A percentile compares a stretch with the other conserved stretches of the same genome.
phyloP scores from a whole-genome alignment of 306 rosid genomes.

The Astragalus glycyphyllos region DNA sequence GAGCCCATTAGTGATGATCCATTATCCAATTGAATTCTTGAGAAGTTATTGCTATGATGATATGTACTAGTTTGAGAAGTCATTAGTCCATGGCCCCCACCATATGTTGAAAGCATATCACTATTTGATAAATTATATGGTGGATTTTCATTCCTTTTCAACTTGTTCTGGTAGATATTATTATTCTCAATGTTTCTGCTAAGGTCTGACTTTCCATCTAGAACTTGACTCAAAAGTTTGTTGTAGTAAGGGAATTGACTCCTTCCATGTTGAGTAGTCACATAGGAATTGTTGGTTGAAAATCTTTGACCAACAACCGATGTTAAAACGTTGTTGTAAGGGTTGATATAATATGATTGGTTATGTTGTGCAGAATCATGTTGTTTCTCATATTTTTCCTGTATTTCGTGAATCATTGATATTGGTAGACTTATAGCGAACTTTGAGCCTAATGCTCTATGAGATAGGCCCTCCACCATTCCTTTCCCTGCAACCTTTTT shows the following conservation, averaged over 20 bases:
- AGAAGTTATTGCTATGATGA: background rate
- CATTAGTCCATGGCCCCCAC: slow-evolving; percentile 16
- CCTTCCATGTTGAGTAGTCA: slow-evolving; percentile 4
- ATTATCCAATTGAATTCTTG: slow-evolving; percentile 37
- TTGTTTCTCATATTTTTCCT: background rate
- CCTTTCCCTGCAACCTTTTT: slow-evolving; percentile 52
- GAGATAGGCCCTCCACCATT: slow-evolving; percentile 40
- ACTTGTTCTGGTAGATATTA: slow-evolving; percentile 7
- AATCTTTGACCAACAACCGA: background rate
- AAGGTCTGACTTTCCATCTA: background rate
- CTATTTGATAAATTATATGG: slow-evolving; percentile 22
- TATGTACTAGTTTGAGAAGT: slow-evolving; percentile 4
- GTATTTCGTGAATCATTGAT: slow-evolving; percentile 2
- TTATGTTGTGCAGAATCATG: background rate
- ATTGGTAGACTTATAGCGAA: slow-evolving; percentile 52
- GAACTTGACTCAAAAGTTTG: slow-evolving; percentile 5
- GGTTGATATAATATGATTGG: background rate
- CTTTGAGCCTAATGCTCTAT: slow-evolving; percentile 49
- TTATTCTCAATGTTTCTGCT: background rate
- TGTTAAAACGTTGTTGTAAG: background rate
- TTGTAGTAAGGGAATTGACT: background rate
- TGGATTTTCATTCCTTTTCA: slow-evolving; percentile 23
- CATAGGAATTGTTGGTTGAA: background rate
- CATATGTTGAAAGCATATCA: background rate
- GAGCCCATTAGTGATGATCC: slow-evolving; percentile 4